Evolutionary conservation across 441 rosid genomes (phyloP), one percentile per base, ranked within the genome.

Genomic region (Sinapis alba): DNA sequence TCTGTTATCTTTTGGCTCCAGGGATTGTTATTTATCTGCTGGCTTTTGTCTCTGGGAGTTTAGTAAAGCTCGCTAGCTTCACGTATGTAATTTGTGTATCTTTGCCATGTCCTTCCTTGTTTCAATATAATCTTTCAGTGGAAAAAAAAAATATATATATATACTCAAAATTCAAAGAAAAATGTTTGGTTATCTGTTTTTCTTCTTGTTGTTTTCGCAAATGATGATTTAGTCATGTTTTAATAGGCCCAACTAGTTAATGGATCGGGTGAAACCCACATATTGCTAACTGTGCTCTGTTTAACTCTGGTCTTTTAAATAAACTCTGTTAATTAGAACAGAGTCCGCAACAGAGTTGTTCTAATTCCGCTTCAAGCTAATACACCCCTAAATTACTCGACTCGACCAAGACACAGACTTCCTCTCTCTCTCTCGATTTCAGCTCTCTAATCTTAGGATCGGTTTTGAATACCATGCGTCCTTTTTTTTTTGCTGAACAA

Each of bases 401-500:
- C 13, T 41, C 50, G n/a, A 41, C 50, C 11, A 8, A 50, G 11
- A 7, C 2, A 50, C 4, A 50, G 21, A 50, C 3, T 50, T 81
- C n/a, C n/a, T n/a, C 96, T 15, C 1, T 6, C 20, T 50, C 99
- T 4, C 0, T 36, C 2, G 43, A 36, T 36, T 18, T 43, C 18
- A 43, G 0, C 16, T 43, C 18, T 47, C n/a, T n/a, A n/a, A 43
- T 43, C 51, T n/a, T 43, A 5, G 51, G 51, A 43, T 43, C 51
- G 18, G n/a, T n/a, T n/a, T n/a, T n/a, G n/a, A n/a, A n/a, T n/a
- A n/a, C n/a, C n/a, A n/a, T n/a, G n/a, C n/a, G n/a, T n/a, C n/a
- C n/a, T n/a, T n/a, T 43, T 38, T 38, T 24, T 24, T 23, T 38
- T 38, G 45, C 5, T 38, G 41, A 12, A 38, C 3, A 3, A 38